phyloP scores from a whole-genome alignment of 257 asterid genomes.

The Solanum pinnatisectum region DNA sequence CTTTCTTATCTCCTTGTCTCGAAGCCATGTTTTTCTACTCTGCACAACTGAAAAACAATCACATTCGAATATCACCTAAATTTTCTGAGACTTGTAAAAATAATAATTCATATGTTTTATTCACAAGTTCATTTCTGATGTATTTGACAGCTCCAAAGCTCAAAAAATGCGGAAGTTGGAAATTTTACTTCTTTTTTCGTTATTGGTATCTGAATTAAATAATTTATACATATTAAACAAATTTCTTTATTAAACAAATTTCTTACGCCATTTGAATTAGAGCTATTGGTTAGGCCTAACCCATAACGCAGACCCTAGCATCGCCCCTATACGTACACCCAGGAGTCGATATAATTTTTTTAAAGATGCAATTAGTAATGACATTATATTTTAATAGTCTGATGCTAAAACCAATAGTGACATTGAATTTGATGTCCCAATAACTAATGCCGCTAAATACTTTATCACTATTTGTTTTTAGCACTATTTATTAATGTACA shows the following conservation, averaged over 20 bases:
- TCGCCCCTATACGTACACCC: background rate
- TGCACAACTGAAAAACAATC: background rate
- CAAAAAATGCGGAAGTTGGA: background rate
- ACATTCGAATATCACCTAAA: background rate
- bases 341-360: background rate
- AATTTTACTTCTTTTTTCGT: background rate
- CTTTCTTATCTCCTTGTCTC: slow-evolving; percentile 27
- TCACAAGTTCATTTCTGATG: background rate
- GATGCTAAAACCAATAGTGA: background rate
- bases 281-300: background rate
- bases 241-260: too few species aligned
- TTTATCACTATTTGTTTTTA: too few species aligned
- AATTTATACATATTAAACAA: too few species aligned
- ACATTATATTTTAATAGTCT: background rate
- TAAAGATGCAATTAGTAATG: background rate
- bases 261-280: background rate
- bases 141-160: background rate
- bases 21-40: slow-evolving; percentile 32
- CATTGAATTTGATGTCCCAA: background rate
- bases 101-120: background rate
- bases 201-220: background rate
- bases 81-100: background rate
- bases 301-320: background rate
- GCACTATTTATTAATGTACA: too few species aligned
- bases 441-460: background rate